Evolutionary conservation across 257 asterid species (phyloP).

Genomic region (Penstemon barbatus): DNA sequence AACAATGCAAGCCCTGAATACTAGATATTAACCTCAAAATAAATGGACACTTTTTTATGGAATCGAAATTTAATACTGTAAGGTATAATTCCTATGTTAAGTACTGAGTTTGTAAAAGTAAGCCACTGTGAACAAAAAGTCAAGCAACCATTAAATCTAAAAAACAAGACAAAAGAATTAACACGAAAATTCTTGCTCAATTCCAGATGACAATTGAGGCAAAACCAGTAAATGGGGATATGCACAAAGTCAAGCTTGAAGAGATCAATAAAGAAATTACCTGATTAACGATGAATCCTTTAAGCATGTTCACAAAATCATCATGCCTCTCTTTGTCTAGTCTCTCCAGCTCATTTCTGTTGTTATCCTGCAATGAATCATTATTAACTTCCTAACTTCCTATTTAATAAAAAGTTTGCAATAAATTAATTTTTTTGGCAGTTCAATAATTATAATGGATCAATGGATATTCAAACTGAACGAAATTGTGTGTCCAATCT

Average conservation of each 20-base stretch:
- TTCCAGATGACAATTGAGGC: background rate
- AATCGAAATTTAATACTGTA: background rate
- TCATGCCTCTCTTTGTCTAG: slow-evolving; percentile 79
- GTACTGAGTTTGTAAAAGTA: slow-evolving; percentile 5
- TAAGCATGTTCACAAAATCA: slow-evolving; percentile 85
- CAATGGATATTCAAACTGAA: too few relatives aligned
- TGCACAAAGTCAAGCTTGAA: background rate
- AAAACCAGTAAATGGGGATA: background rate
- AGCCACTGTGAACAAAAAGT: background rate
- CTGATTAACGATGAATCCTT: slow-evolving; percentile 94
- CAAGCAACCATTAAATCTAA: background rate
- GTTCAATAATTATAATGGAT: too few relatives aligned
- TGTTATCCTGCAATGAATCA: slow-evolving; percentile 66
- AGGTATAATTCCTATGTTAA: background rate
- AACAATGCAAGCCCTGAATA: too few relatives aligned
- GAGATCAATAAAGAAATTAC: slow-evolving; percentile 32
- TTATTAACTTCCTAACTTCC: background rate
- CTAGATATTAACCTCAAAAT: too few relatives aligned
- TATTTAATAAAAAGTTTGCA: background rate
- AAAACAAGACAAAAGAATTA: background rate
- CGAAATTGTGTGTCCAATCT: too few relatives aligned
- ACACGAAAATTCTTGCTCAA: background rate
- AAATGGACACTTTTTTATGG: too few relatives aligned
- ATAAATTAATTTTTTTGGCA: too few relatives aligned
- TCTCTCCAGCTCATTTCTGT: slow-evolving; percentile 87